Base-by-base conservation (phyloP, 202 grass and related monocot genomes). In the Carex sylvatica region DNA sequence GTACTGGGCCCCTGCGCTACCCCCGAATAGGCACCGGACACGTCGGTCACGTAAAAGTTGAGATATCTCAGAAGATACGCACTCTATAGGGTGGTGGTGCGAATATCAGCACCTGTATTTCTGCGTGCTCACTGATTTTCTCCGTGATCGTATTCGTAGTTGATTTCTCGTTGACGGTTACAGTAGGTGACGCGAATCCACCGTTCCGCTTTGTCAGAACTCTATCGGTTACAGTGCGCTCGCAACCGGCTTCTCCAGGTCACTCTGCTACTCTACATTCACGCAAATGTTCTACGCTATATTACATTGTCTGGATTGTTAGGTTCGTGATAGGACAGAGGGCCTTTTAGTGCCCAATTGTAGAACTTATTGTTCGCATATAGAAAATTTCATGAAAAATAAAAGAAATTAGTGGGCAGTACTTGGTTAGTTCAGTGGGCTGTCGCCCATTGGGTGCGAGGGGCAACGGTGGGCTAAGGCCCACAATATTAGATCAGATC, bases 361-460 rank as follows among this genome's bases (percentile, higher is more conserved):
- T 65, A 65, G 14, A 46, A 4, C 5, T 40, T 1, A 20, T 12
- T 6, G 38, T 8, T 5, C 23, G 36, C 3, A 1, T 1, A 46
- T 73, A 73, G 2, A 52, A 44, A 73, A 46, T 73, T 47, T 1
- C 0, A 12, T 2, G 70, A 0, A 20, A 22, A 11, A n/a, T 40
- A 24, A 36, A 74, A 10, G 6, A 56, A 19, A 59, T 77, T 22
- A 20, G 58, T 61, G 44, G 78, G 60, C 52, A 47, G 78, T 64
- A 2, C 40, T 49, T 28, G 79, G 15, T 44, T 7, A 13, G 78
- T 80, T 80, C 78, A 80, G 78, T 80, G 78, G 78, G 78, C 60
- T 80, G 46, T 82, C 63, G 80, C 62, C 80, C 80, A 52, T 82
- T 4, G 80, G 63, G 24, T 80, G 22, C 3, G 36, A 67, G 42